These are phyloP conservation scores for Botryotinia calthae DNA, from an alignment of 2,329 filamentous ascomycete genomes.

Conservation along the genomic window DNA sequence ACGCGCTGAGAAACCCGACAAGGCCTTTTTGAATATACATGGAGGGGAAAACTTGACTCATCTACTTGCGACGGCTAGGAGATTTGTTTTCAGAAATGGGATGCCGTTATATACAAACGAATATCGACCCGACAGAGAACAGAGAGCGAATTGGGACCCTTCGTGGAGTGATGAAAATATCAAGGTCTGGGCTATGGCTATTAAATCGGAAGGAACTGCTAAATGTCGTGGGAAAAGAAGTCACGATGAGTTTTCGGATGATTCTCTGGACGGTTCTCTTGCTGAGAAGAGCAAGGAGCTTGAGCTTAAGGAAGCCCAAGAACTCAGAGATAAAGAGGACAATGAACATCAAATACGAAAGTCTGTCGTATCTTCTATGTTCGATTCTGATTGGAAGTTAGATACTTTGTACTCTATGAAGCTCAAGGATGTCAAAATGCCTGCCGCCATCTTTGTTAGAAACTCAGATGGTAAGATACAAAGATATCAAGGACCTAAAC, in stretches of 20 bases:
- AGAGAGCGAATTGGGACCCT: conserved; percentile 47
- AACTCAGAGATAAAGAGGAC: conserved; percentile 41
- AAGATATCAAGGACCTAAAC: conserved; percentile 66
- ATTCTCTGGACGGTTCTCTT: conserved; percentile 19
- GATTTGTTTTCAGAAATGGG: conserved; percentile 83
- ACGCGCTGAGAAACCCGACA: conserved; percentile 34
- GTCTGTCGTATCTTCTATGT: conserved; percentile 71
- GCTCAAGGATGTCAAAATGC: conserved; percentile 64
- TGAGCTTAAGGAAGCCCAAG: conserved; percentile 4
- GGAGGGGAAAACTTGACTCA: conserved; percentile 79
- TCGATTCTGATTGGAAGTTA: conserved; percentile 70
- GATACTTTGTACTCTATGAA: conserved; percentile 67
- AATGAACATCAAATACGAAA: conserved; percentile 53
- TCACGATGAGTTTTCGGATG: conserved; percentile 47
- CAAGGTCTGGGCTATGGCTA: conserved; percentile 78
- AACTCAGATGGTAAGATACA: conserved; percentile 63
- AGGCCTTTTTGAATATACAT: conserved; percentile 61
- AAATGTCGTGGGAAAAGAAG: conserved; percentile 46
- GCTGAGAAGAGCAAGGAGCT: conserved; percentile 28
- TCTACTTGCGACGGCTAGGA: conserved; percentile 74
- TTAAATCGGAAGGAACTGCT: conserved; percentile 41
- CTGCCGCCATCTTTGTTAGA: conserved; percentile 68
- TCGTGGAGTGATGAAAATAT: conserved; percentile 75
- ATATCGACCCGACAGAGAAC: conserved; percentile 41
- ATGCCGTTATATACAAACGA: conserved; percentile 73